These are phyloP conservation scores for Malassezia pachydermatis DNA, from an alignment of 1,284 basidiomycete genomes.

Conservation along the genomic window DNA sequence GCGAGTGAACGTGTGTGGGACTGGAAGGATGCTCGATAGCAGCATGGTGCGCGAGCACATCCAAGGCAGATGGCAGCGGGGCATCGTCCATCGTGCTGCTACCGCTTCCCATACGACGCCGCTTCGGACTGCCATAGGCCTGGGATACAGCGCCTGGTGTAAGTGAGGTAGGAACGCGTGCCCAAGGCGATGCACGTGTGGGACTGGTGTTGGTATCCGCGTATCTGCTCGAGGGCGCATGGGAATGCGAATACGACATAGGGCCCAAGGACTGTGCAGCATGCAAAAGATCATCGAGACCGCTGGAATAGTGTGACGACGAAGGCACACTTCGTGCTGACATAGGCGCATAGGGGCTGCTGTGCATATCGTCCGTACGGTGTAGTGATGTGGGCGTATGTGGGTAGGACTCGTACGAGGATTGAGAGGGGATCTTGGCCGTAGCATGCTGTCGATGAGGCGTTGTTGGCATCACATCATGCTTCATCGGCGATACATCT, in stretches of 20 bases:
- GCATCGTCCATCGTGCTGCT: conserved; percentile 24
- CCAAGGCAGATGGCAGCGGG: conserved; percentile 26
- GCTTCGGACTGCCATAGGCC: conserved; percentile 41
- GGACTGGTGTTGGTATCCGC: not conserved
- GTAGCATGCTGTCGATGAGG: not conserved
- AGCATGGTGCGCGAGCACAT: conserved; percentile 46
- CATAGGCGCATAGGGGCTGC: conserved; percentile 4
- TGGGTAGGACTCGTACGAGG: not conserved
- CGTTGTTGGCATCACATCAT: not conserved
- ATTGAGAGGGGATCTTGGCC: not conserved
- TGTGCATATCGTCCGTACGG: conserved; percentile 7
- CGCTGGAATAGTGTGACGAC: conserved; percentile 25
- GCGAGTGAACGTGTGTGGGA: not conserved
- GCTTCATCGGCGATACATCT: conserved; percentile 1
- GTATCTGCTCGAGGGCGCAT: conserved; percentile 5
- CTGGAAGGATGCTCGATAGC: conserved; percentile 31
- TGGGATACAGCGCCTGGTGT: conserved; percentile 19
- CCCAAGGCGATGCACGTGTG: not conserved
- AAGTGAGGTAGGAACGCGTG: not conserved
- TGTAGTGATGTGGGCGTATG: conserved; percentile 14
- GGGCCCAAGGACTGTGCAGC: conserved; percentile 39
- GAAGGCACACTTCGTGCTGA: conserved; percentile 3
- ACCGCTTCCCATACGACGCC: conserved; percentile 36
- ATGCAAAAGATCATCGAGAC: conserved; percentile 45
- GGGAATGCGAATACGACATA: not conserved